phyloP scores from a whole-genome alignment of 805 yeast genomes.

The Ogataea allantospora region DNA sequence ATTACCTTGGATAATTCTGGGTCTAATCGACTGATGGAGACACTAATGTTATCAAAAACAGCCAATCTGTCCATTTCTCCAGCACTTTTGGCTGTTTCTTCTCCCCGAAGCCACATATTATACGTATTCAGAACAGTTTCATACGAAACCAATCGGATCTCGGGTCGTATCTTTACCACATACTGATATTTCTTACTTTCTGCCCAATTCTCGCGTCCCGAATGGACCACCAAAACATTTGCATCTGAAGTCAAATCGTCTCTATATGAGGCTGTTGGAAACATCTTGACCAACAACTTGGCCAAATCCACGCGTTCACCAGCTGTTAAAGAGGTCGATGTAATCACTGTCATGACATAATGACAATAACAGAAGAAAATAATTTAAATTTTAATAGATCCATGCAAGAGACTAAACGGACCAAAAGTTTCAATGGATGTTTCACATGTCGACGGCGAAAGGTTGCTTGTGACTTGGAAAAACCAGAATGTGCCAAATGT shows the following conservation, averaged over 20 bases:
- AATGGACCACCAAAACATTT: conserved; percentile 24
- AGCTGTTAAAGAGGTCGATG: conserved; percentile 29
- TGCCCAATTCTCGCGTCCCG: conserved; percentile 26
- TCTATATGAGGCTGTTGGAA: conserved; percentile 19
- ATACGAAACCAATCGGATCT: conserved; percentile 53
- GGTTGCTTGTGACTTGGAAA: conserved; percentile 72
- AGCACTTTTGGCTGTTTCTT: conserved; percentile 15
- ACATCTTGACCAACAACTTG: conserved; percentile 17
- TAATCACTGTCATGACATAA: conserved; percentile 17
- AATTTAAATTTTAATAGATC: not conserved
- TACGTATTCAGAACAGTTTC: conserved; percentile 46
- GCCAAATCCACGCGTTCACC: conserved; percentile 17
- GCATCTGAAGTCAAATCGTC: conserved; percentile 32
- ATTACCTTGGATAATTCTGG: conserved; percentile 28
- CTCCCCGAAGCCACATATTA: conserved; percentile 57
- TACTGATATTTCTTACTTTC: conserved; percentile 54
- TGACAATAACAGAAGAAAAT: not conserved
- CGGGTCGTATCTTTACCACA: conserved; percentile 49
- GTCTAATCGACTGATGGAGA: conserved; percentile 38
- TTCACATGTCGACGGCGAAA: conserved; percentile 82
- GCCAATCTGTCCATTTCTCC: conserved; percentile 28
- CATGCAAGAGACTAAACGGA: conserved; percentile 34
- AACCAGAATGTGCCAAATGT: conserved; percentile 74
- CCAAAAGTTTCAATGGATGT: conserved; percentile 84
- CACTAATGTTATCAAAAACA: conserved; percentile 41